Evolutionary conservation across 768 basidiomycete species (phyloP), one percentile per base, ranked within the genome.

Genomic region (Suillus paluster): DNA sequence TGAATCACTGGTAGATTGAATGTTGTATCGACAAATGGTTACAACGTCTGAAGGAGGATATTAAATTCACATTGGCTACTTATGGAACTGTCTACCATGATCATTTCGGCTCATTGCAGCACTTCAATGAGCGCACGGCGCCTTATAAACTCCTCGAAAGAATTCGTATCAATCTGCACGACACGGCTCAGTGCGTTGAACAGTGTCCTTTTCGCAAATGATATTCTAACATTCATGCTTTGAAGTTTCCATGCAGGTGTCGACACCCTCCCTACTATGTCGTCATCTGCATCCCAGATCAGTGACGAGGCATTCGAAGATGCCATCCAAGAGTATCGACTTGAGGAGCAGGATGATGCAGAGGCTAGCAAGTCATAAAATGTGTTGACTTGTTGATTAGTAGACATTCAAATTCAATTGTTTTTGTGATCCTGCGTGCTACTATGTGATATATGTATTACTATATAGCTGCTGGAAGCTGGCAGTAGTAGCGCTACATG

Each of bases 171-270:
- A 36, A 23, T n/a, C 41, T 61, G 45, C 48, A 57, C 21, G 48
- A 56, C 34, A 36, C 41, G 3, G 62, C 58, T 19, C 19, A 15
- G 62, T 63, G 42, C 7, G 21, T 56, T 50, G 48, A 27, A 25
- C 48, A 15, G 48, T 42, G 10, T n/a, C 12, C 36, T 59, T 45
- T 45, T 44, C 11, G 1, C 21, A 21, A 12, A 23, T 23, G 6
- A 14, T 52, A 33, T 45, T 42, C 19, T 33, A 9, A 27, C 21
- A n/a, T 23, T 62, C 0, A 19, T n/a, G 7, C 34, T 44, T 60
- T 50, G 23, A 58, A 62, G 46, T 8, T 62, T 45, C 61, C 52
- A 60, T 39, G 45, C 61, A 25, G 58, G 58, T 15, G 58, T 34
- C 1, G 58, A 62, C 15, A 14, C 57, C 1, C 36, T 58, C 21